Evolutionary conservation across 2,329 filamentous ascomycete species (phyloP).

Genomic region (Sporothrix pseudoabietina): DNA sequence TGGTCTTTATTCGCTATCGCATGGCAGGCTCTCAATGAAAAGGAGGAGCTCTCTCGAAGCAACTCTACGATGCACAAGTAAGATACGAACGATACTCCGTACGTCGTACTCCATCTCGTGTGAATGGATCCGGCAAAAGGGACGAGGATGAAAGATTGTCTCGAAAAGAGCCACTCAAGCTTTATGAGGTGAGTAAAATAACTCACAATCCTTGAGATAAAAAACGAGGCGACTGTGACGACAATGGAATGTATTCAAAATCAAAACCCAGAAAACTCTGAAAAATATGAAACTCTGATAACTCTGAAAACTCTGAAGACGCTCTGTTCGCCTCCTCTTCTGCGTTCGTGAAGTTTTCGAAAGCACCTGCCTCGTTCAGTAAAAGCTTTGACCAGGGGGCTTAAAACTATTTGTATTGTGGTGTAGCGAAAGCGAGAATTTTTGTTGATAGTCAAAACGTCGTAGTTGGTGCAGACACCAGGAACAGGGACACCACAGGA

Average conservation of each 20-base stretch:
- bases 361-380: conserved; percentile 4
- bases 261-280: neutral
- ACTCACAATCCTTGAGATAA: no score
- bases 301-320: neutral
- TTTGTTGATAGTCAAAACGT: no score
- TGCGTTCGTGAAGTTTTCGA: neutral
- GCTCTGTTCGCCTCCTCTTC: neutral
- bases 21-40: neutral
- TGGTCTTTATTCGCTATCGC: neutral
- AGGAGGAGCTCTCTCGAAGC: neutral
- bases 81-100: no score
- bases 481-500: no score
- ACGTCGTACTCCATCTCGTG: neutral
- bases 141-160: neutral
- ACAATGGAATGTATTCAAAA: neutral
- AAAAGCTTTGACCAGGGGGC: neutral
- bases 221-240: neutral
- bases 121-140: neutral
- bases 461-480: no score
- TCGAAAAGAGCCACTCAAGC: neutral
- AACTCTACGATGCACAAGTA: no score
- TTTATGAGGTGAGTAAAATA: neutral
- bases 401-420: neutral
- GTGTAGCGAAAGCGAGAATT: neutral
- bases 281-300: no score